These are phyloP conservation scores for Ascochyta rabiei DNA, from an alignment of 2,329 filamentous ascomycete genomes.

Conservation along the genomic window DNA sequence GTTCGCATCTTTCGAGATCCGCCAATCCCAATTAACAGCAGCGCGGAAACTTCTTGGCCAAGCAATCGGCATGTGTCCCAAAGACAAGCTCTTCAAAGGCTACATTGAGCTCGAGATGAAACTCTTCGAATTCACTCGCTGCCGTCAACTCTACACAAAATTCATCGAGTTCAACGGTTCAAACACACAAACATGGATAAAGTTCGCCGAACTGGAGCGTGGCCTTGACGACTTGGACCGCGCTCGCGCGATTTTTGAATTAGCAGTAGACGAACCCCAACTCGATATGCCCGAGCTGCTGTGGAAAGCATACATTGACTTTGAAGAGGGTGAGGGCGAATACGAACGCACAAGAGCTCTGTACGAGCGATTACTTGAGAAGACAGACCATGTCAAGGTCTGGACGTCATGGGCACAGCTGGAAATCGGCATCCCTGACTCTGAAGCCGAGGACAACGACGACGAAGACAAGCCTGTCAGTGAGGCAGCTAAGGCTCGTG, in stretches of 20 bases:
- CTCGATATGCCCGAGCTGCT: slow-evolving; percentile 97
- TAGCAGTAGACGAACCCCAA: slow-evolving; percentile 79
- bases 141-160: slow-evolving; percentile 90
- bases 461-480: slow-evolving; percentile 67
- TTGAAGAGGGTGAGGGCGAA: slow-evolving; percentile 94
- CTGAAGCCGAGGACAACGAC: slow-evolving; percentile 53
- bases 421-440: slow-evolving; percentile 90
- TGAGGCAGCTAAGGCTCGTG: slow-evolving; percentile 81
- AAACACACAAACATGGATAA: slow-evolving; percentile 94
- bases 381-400: slow-evolving; percentile 98
- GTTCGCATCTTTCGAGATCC: slow-evolving; percentile 84
- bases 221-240: slow-evolving; percentile 89
- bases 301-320: slow-evolving; percentile 99
- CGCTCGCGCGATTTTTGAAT: slow-evolving; percentile 87
- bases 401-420: slow-evolving; percentile 99
- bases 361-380: slow-evolving; percentile 89
- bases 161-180: slow-evolving; percentile 89
- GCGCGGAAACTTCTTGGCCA: slow-evolving; percentile 89
- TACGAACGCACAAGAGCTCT: slow-evolving; percentile 80
- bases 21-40: slow-evolving; percentile 78
- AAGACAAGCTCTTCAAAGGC: slow-evolving; percentile 91
- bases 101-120: slow-evolving; percentile 94
- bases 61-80: slow-evolving; percentile 92
- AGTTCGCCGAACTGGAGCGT: slow-evolving; percentile 91
- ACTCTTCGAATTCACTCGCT: slow-evolving; percentile 91